phyloP scores from a whole-genome alignment of 495 filamentous ascomycete species.

The Pyronema domesticum region DNA sequence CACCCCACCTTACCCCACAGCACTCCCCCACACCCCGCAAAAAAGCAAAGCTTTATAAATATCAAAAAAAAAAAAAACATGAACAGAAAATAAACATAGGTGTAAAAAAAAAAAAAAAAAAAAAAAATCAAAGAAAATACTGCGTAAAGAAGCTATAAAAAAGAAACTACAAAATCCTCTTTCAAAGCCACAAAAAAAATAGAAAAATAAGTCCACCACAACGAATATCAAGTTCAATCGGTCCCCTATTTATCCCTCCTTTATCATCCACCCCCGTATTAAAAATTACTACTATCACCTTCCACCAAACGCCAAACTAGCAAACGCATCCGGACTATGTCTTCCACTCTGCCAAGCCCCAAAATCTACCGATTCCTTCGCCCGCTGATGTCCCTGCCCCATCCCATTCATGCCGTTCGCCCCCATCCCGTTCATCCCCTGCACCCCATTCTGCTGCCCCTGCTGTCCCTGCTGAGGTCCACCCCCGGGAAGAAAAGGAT shows the following conservation, averaged over 20 bases:
- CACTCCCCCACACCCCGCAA: no score
- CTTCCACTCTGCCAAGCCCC: slow-evolving; percentile 48
- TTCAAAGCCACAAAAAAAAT: background rate
- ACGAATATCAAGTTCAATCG: no score
- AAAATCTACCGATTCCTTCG: slow-evolving; percentile 77
- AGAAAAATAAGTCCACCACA: background rate
- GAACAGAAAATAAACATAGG: no score
- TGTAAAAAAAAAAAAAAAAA: no score
- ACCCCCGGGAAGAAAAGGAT: slow-evolving; percentile 20
- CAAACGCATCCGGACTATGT: slow-evolving; percentile 92
- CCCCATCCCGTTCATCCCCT: no score
- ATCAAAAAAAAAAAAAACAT: no score
- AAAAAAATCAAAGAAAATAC: background rate
- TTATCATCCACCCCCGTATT: no score
- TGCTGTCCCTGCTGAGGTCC: slow-evolving; percentile 8
- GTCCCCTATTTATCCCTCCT: no score
- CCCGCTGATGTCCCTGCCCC: slow-evolving; percentile 39
- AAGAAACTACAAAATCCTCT: background rate
- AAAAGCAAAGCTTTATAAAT: no score
- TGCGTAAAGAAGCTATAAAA: background rate
- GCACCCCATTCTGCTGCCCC: background rate
- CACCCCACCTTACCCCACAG: no score
- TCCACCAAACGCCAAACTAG: slow-evolving; percentile 51
- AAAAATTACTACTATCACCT: slow-evolving; percentile 3
- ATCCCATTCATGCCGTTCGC: background rate